phyloP scores from a whole-genome alignment of 148 eudicot genomes.

The Vaccinium myrtillus region DNA sequence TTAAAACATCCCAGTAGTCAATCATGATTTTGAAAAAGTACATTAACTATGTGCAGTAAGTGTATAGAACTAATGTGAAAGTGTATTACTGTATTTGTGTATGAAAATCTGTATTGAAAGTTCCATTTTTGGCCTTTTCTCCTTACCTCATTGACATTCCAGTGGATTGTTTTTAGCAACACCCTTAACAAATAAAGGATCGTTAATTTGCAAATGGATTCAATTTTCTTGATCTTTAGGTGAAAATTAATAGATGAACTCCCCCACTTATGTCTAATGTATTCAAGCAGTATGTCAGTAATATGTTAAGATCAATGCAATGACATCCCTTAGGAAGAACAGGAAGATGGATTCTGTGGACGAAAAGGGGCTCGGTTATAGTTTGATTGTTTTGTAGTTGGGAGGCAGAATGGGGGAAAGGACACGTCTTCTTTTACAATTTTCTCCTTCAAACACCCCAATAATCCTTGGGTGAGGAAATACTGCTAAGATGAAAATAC shows the following conservation, averaged over 20 bases:
- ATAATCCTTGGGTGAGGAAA: neutral
- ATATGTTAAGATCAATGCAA: neutral
- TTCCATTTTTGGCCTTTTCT: neutral
- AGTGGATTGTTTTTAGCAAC: neutral
- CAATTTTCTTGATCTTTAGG: neutral
- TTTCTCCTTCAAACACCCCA: slow-evolving; percentile 2
- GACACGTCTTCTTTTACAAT: neutral
- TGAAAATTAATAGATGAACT: neutral
- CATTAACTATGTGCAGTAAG: neutral
- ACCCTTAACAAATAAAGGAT: neutral
- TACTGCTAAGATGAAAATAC: neutral
- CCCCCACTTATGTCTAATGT: neutral
- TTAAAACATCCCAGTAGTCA: neutral
- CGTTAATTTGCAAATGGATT: neutral
- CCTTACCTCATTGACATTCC: neutral
- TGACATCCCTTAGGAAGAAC: neutral
- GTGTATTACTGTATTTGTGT: neutral
- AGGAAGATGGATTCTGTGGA: neutral
- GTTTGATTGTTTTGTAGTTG: neutral
- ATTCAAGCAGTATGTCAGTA: neutral
- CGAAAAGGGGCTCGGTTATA: neutral
- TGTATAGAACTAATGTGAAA: neutral
- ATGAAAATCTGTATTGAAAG: neutral
- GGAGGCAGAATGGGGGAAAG: neutral
- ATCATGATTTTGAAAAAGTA: neutral